Conservation (phyloP, 208 protist genomes). For the Leishmania guyanensis region DNA sequence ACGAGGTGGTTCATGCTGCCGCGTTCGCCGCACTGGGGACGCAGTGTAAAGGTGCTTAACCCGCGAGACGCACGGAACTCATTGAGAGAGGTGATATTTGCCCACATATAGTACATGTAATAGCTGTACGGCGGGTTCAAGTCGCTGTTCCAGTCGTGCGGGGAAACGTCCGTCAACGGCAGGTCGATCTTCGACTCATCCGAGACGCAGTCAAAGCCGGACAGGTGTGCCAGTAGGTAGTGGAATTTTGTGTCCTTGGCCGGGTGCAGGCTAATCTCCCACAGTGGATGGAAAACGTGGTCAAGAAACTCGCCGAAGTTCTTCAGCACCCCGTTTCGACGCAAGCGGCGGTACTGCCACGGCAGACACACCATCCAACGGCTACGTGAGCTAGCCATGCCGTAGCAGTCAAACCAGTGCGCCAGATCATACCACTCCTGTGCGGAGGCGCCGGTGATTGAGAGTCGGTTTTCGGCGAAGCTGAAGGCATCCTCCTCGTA, state of each 20-base stretch:
- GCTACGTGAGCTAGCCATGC: conserved; percentile 95
- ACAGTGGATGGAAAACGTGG: conserved; percentile 98
- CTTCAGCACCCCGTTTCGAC: conserved; percentile 68
- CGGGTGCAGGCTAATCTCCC: conserved; percentile 97
- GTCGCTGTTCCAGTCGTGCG: conserved; percentile 91
- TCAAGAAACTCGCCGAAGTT: conserved; percentile 96
- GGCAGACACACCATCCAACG: conserved; percentile 97
- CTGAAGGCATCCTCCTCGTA: conserved; percentile 87
- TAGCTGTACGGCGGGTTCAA: conserved; percentile 98
- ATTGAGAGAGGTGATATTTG: conserved; percentile 98
- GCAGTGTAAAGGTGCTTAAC: conserved; percentile 90
- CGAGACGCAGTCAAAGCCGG: conserved; percentile 96
- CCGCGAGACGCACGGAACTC: conserved; percentile 88
- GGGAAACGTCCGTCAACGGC: conserved; percentile 70
- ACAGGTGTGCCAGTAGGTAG: conserved; percentile 95
- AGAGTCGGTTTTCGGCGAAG: conserved; percentile 88
- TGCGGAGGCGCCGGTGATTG: conserved; percentile 70
- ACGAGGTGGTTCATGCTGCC: conserved; percentile 94
- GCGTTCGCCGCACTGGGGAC: conserved; percentile 97
- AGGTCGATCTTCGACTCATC: conserved; percentile 97
- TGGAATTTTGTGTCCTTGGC: conserved; percentile 94
- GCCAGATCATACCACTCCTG: conserved; percentile 96
- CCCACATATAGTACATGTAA: conserved; percentile 98
- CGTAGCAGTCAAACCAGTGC: conserved; percentile 95
- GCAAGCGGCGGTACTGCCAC: conserved; percentile 88